Conservation (phyloP, 768 basidiomycete genomes). For the Rhizopogon vulgaris region DNA sequence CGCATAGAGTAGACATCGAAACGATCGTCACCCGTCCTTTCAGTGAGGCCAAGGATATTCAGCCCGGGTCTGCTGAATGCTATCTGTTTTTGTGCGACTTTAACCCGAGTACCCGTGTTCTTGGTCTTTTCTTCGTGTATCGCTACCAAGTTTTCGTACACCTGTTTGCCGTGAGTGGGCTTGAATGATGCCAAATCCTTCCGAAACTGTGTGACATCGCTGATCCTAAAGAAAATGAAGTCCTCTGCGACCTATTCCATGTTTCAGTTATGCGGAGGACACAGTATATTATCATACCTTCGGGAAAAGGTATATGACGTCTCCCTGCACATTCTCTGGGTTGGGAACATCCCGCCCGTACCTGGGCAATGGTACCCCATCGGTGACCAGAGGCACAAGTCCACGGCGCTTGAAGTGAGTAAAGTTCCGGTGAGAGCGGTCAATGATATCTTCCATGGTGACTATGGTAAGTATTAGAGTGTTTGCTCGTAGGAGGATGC, state of each 20-base stretch:
- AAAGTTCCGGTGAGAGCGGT: background rate
- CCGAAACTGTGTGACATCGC: background rate
- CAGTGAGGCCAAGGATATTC: background rate
- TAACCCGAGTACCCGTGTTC: background rate
- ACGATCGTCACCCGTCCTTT: conserved; percentile 1
- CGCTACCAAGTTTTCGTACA: background rate
- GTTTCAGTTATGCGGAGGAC: background rate
- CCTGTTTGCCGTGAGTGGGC: background rate
- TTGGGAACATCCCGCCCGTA: background rate
- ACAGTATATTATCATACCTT: background rate
- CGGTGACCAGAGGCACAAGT: conserved; percentile 1
- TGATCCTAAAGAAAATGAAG: conserved; percentile 6
- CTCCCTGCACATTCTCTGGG: conserved; percentile 3
- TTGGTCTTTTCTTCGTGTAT: background rate
- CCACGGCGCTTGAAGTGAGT: background rate
- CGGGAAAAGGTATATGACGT: conserved; percentile 1
- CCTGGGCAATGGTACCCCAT: background rate
- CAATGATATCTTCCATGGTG: background rate
- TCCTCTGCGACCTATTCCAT: background rate
- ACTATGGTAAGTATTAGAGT: background rate
- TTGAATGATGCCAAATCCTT: background rate
- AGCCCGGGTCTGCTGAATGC: conserved; percentile 4
- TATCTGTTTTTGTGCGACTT: background rate
- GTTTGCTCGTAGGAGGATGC: background rate
- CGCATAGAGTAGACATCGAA: conserved; percentile 4